A percentile compares a stretch with the other conserved stretches of the same genome.
Conservation (phyloP, 2,329 filamentous ascomycete species). For the Aspergillus eucalypticola region DNA sequence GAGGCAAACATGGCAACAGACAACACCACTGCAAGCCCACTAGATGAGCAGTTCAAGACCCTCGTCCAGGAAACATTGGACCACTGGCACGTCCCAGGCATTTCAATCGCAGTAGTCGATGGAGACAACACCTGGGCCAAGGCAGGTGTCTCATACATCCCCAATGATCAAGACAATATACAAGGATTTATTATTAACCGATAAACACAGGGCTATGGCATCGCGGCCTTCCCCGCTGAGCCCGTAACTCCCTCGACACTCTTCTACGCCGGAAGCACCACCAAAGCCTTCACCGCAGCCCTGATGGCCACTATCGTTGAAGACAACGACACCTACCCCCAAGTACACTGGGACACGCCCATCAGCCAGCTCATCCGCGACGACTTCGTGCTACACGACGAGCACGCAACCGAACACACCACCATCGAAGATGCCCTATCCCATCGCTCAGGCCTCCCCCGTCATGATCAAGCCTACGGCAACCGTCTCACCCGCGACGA, state of each 20-base stretch:
- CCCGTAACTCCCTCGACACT: slow-evolving; percentile 52
- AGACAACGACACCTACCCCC: slow-evolving; percentile 22
- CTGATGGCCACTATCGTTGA: slow-evolving; percentile 47
- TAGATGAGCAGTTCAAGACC: background rate
- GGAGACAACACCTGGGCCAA: slow-evolving; percentile 11
- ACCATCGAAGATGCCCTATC: slow-evolving; percentile 35
- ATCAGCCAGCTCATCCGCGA: slow-evolving; percentile 36
- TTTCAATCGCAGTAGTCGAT: slow-evolving; percentile 16
- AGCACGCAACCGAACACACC: slow-evolving; percentile 23
- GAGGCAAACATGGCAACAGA: background rate
- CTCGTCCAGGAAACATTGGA: background rate
- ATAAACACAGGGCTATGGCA: slow-evolving; percentile 41
- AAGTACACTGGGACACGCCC: slow-evolving; percentile 39
- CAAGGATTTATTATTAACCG: background rate
- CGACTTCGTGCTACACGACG: slow-evolving; percentile 30
- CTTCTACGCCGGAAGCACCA: slow-evolving; percentile 58
- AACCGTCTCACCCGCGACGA: slow-evolving; percentile 16
- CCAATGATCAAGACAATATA: too few species aligned
- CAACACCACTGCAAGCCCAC: background rate
- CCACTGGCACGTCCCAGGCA: slow-evolving; percentile 4
- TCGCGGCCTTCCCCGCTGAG: slow-evolving; percentile 39
- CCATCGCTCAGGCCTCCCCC: slow-evolving; percentile 32
- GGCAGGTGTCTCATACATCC: background rate
- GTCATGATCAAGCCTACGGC: slow-evolving; percentile 22
- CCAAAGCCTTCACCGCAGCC: slow-evolving; percentile 58